These are phyloP conservation scores for Naegleria gruberi DNA, from an alignment of 208 protist genomes.

Conservation along the genomic window DNA sequence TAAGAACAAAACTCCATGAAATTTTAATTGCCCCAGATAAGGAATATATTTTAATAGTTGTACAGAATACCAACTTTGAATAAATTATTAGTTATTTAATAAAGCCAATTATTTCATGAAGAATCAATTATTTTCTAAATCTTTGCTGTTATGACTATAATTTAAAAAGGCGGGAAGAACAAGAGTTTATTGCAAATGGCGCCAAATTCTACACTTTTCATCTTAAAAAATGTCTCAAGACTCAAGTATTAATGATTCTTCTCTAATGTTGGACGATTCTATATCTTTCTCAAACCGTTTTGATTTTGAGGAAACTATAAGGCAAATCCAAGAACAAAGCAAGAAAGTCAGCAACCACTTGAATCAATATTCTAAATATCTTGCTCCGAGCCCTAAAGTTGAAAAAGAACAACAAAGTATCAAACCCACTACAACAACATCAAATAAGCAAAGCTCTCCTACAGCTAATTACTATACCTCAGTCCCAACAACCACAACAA, in stretches of 20 bases:
- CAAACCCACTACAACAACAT: background rate
- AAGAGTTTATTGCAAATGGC: too few relatives aligned
- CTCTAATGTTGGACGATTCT: background rate
- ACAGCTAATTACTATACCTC: too few relatives aligned
- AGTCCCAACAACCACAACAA: too few relatives aligned
- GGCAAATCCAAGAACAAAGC: background rate
- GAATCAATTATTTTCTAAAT: too few relatives aligned
- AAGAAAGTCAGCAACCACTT: background rate
- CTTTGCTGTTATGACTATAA: too few relatives aligned
- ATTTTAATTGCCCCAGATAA: slow-evolving; percentile 86
- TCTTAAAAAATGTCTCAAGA: too few relatives aligned
- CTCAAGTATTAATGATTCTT: too few relatives aligned
- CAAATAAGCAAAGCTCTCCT: background rate
- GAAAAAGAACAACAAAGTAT: background rate
- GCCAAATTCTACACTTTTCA: too few relatives aligned
- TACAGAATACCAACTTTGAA: background rate
- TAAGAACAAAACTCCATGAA: slow-evolving; percentile 87
- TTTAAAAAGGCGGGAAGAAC: too few relatives aligned
- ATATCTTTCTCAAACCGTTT: background rate
- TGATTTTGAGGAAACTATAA: background rate
- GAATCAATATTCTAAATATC: background rate
- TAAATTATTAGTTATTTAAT: background rate
- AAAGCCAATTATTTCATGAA: background rate
- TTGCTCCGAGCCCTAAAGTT: background rate
- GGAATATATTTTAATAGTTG: background rate